Evolutionary conservation across 192 early-diverging fungal genomes (phyloP), one percentile per base, ranked within the genome.

Genomic region (Pilaira anomala): DNA sequence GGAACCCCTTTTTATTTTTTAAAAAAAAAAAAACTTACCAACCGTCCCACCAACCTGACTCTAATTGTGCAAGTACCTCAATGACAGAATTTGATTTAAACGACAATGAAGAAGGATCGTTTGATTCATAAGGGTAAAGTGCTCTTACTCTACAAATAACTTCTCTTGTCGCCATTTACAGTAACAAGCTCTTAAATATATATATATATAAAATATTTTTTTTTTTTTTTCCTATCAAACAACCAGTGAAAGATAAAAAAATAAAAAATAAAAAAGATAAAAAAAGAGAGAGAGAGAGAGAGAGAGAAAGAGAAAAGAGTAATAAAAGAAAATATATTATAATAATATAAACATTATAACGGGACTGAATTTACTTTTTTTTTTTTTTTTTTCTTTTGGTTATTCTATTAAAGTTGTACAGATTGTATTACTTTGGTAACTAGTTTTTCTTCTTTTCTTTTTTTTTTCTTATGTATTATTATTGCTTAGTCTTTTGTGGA

Each of bases 11-110:
- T 51, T 25, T 51, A 51, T 51, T 25, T n/a, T n/a, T n/a, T n/a
- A n/a, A n/a, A n/a, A n/a, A n/a, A n/a, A n/a, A n/a, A n/a, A n/a
- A n/a, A 33, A 76, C 80, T 73, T 85, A 61, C 73, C 88, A 71
- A 14, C 97, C 97, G 64, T 96, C 93, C 97, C 97, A 98, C 97
- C 97, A 98, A 13, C 95, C 97, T 1, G 92, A 92, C 63, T 92
- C 88, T 33, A 97, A 85, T 65, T 91, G 88, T 7, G 87, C 90
- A 11, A 96, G 74, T 6, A 98, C 97, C 63, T 93, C 85, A 73
- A 98, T 94, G 60, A 92, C 75, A 66, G 94, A 92, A 60, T 88
- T 91, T 63, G 85, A 79, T 52, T 80, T 80, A 75, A 98, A 96
- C 8, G 88, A 83, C 49, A 98, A 83, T 41, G 85, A 85, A 39